A percentile compares a stretch with the other conserved stretches of the same genome.
These are phyloP conservation scores for Agroathelia rolfsii DNA, from an alignment of 1,284 basidiomycete genomes.

Conservation along the genomic window DNA sequence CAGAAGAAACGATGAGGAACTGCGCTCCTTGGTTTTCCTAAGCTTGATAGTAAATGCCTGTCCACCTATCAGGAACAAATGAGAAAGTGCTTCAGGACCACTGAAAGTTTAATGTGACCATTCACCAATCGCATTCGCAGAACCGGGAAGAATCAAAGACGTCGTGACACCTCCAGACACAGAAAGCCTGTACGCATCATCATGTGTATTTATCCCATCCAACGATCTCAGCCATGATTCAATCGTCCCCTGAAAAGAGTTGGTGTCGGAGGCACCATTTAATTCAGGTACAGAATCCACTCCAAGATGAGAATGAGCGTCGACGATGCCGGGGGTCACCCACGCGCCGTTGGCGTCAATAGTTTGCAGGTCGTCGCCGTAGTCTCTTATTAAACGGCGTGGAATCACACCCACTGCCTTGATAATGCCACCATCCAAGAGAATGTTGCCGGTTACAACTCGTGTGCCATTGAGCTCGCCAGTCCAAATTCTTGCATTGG, in stretches of 20 bases:
- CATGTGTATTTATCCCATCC: slow-evolving; percentile 40
- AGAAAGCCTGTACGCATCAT: slow-evolving; percentile 34
- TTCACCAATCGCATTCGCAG: slow-evolving; percentile 50
- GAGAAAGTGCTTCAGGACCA: not conserved
- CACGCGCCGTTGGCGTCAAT: slow-evolving; percentile 53
- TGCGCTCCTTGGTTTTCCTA: slow-evolving; percentile 43
- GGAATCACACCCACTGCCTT: slow-evolving; percentile 46
- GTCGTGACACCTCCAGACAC: slow-evolving; percentile 39
- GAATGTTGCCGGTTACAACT: slow-evolving; percentile 49
- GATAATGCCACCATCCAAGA: slow-evolving; percentile 50
- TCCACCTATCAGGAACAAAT: slow-evolving; percentile 32
- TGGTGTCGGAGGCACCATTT: slow-evolving; percentile 42
- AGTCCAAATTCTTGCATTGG: slow-evolving; percentile 76
- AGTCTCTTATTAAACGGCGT: slow-evolving; percentile 22
- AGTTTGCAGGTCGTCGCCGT: slow-evolving; percentile 30
- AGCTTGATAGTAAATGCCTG: slow-evolving; percentile 66
- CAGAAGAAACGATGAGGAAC: slow-evolving; percentile 53
- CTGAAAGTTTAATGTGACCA: slow-evolving; percentile 9
- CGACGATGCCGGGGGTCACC: slow-evolving; percentile 68
- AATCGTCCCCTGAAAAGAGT: slow-evolving; percentile 47
- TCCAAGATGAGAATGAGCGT: slow-evolving; percentile 76
- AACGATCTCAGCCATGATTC: slow-evolving; percentile 44
- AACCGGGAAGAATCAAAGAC: slow-evolving; percentile 36
- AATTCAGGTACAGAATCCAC: slow-evolving; percentile 52
- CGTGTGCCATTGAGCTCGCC: slow-evolving; percentile 59